Evolutionary conservation across 345 rosid species (phyloP).

Genomic region (Bruguiera parviflora): DNA sequence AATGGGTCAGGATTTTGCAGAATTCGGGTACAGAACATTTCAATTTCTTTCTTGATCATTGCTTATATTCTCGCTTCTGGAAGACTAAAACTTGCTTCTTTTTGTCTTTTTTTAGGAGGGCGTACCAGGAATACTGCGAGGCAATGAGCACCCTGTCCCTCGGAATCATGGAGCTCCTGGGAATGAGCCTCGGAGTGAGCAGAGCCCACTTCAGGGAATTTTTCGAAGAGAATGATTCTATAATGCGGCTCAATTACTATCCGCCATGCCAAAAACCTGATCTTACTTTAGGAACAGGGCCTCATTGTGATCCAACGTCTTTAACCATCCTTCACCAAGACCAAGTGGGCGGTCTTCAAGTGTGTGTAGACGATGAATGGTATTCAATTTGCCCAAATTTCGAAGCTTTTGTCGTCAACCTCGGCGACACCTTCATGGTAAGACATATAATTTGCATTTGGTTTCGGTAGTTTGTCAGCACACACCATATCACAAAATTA

Average conservation of each 20-base stretch:
- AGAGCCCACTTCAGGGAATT: constrained; percentile 15
- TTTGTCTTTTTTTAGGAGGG: neutral
- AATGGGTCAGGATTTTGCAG: constrained; percentile 16
- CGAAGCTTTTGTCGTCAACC: constrained; percentile 21
- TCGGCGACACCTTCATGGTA: constrained; percentile 30
- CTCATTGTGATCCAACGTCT: constrained; percentile 23
- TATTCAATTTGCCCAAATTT: constrained; percentile 6
- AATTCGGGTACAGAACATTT: constrained; percentile 15
- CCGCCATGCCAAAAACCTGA: constrained; percentile 22
- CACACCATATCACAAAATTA: too few relatives aligned
- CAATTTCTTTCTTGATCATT: neutral
- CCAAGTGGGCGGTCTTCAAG: constrained; percentile 24
- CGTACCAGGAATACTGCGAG: constrained; percentile 20
- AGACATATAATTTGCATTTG: neutral
- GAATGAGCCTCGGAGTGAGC: constrained; percentile 19
- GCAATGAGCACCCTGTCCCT: constrained; percentile 17
- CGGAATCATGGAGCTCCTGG: constrained; percentile 14
- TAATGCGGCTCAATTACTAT: constrained; percentile 20
- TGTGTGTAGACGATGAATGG: constrained; percentile 18
- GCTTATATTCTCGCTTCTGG: neutral
- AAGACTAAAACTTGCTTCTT: neutral
- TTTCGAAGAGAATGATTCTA: constrained; percentile 18
- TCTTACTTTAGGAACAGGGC: constrained; percentile 19
- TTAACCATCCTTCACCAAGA: constrained; percentile 26
- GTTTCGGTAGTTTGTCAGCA: too few relatives aligned